phyloP scores from a whole-genome alignment of 345 rosid genomes.

The Murraya koenigii region DNA sequence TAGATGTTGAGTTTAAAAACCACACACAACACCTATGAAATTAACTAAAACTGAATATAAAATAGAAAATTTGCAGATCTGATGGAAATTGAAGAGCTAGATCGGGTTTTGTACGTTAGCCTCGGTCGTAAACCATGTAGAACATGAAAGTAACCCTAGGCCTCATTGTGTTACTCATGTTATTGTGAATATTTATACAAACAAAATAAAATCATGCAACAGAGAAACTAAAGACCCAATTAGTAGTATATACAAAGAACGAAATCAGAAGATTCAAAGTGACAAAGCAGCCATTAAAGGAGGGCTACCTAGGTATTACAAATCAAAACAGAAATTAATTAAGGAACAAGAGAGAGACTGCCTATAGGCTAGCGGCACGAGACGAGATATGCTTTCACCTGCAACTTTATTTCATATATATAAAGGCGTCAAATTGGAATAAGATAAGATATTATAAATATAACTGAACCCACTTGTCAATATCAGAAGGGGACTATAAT shows the following conservation, averaged over 20 bases:
- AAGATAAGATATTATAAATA: not conserved
- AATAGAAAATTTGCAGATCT: too few relatives aligned
- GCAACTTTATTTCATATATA: not conserved
- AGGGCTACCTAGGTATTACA: not conserved
- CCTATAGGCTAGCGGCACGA: not conserved
- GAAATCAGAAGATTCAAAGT: constrained; percentile 1
- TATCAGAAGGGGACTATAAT: not conserved
- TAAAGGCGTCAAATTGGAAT: not conserved
- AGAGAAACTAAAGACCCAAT: not conserved
- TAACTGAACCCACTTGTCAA: constrained; percentile 11
- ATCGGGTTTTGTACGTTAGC: constrained; percentile 6
- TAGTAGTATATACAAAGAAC: not conserved
- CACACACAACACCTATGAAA: constrained; percentile 12
- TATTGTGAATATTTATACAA: too few relatives aligned
- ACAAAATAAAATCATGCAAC: not conserved
- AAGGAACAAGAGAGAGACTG: not conserved
- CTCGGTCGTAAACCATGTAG: constrained; percentile 38
- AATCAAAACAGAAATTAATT: not conserved
- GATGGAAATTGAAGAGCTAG: not conserved
- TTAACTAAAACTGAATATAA: too few relatives aligned
- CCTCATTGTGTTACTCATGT: constrained; percentile 43
- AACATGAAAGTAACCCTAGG: constrained; percentile 38
- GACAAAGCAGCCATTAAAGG: not conserved
- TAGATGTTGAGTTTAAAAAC: constrained; percentile 22
- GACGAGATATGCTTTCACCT: not conserved